Evolutionary conservation across 1,139 yeast species (phyloP), one percentile per base, ranked within the genome.

Genomic region (Yamadazyma friedrichii): DNA sequence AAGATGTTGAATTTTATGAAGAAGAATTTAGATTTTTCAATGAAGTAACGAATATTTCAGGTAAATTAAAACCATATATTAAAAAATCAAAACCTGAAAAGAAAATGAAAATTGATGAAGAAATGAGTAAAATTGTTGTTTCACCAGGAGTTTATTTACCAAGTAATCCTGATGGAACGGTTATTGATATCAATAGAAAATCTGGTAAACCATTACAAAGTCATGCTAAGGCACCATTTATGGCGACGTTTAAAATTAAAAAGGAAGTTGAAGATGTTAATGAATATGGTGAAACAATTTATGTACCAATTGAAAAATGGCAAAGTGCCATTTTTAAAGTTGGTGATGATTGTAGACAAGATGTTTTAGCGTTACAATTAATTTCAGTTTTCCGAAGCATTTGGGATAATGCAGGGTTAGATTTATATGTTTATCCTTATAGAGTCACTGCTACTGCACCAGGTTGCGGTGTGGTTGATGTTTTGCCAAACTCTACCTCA

Each of bases 321-420:
- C 94, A 91, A 58, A 82, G 95, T 56, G 98, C 98, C 15, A 94
- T 94, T 62, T 94, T 94, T 76, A 94, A 94, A 64, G 98, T 94
- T 44, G 99, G 99, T 46, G 99, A 94, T 65, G 99, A 94, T 64
- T 91, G 98, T 71, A 80, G 99, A 53, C 99, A 94, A 64, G 99
- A 94, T 67, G 93, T 94, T 40, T 75, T 94, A 51, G 98, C 97
- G 0, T 70, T 94, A 46, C 99, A 94, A 60, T 72, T 94, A 56
- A 86, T 94, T 48, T 84, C 97, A 3, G 83, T 93, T 28, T 94
- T 94, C 73, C 77, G 96, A 54, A 82, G 94, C 39, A 88, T 94
- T 44, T 94, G 96, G 94, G 78, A 81, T 50, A 76, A 78, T 49
- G 82, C 88, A 10, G 98, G 98, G 1, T 71, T 94, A 46, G 98